These are phyloP conservation scores for Cinnamomum chago DNA, from an alignment of 164 flowering plant species.

Conservation along the genomic window DNA sequence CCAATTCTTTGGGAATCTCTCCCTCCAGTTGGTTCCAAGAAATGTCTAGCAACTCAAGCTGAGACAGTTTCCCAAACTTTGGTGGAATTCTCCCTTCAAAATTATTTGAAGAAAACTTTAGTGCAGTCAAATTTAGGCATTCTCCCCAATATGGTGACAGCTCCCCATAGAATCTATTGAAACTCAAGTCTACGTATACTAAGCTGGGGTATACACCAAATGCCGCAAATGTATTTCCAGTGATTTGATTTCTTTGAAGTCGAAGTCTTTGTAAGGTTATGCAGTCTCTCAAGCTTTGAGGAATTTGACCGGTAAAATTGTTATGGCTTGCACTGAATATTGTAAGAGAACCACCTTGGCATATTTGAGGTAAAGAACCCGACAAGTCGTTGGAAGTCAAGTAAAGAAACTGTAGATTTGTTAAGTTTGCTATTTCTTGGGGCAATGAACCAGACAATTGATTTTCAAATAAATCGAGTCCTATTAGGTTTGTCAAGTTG, in stretches of 20 bases:
- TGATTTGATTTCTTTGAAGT: not conserved
- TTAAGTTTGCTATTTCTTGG: too few relatives aligned
- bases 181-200: not conserved
- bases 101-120: too few relatives aligned
- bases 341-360: not conserved
- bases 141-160: not conserved
- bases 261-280: not conserved
- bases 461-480: too few relatives aligned
- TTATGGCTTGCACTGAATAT: conserved; percentile 18
- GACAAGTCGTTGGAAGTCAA: too few relatives aligned
- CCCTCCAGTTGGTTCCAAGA: conserved; percentile 2
- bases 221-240: not conserved
- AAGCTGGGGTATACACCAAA: not conserved
- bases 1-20: not conserved
- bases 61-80: not conserved
- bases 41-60: not conserved
- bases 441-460: not conserved
- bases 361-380: not conserved
- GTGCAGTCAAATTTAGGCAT: not conserved
- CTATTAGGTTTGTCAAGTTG: not conserved
- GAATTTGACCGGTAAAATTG: not conserved
- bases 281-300: not conserved
- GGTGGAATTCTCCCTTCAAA: not conserved
- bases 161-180: not conserved
- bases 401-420: too few relatives aligned